Conservation (phyloP, 2,329 filamentous ascomycete species). For the Alternaria brassicae region DNA sequence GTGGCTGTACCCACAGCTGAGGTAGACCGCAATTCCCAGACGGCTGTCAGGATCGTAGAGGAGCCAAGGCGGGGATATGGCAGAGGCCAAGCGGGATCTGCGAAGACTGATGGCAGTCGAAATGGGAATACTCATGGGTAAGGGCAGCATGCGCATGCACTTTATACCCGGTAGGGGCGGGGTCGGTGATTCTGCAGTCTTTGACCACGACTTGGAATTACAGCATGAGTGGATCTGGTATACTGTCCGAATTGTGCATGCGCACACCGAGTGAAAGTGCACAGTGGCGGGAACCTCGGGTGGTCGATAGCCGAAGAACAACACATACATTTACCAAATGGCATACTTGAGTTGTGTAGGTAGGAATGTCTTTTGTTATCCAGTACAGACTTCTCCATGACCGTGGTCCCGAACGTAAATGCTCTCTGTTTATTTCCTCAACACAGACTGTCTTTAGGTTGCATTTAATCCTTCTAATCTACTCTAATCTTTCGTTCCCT, state of each 20-base stretch:
- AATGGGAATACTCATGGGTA: not conserved
- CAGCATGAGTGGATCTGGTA: not conserved
- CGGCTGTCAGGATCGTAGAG: not conserved
- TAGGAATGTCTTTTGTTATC: not conserved
- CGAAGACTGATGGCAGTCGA: not conserved
- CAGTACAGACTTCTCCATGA: not conserved
- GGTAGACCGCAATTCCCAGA: not conserved
- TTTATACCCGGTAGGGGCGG: not conserved
- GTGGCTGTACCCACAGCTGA: not conserved
- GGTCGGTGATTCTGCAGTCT: not conserved
- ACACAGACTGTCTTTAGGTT: not conserved
- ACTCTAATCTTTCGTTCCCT: slow-evolving; percentile 25
- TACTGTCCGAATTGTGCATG: not conserved
- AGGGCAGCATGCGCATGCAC: not conserved
- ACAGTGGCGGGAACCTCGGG: too few relatives aligned
- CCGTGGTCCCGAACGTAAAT: not conserved
- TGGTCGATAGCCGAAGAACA: not conserved
- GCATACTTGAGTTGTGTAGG: not conserved
- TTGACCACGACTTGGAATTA: not conserved
- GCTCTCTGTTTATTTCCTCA: not conserved
- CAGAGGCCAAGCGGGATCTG: not conserved
- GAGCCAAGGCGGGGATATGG: not conserved
- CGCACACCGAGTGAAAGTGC: not conserved
- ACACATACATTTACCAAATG: not conserved
- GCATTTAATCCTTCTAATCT: not conserved